Conservation (phyloP, 2,329 filamentous ascomycete species). For the Byssoonygena ceratinophila region DNA sequence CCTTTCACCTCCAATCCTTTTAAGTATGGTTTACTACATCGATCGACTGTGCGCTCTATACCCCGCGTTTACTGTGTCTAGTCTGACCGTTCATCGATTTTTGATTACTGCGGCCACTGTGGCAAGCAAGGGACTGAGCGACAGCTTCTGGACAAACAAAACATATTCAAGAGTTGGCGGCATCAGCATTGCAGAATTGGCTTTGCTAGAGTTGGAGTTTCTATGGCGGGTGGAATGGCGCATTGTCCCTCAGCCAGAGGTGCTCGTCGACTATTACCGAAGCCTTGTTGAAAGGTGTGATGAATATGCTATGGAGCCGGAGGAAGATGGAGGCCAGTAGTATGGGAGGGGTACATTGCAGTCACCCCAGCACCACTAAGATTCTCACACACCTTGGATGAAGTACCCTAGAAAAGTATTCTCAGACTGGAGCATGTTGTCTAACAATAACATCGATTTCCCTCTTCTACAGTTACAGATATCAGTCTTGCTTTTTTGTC, state of each 20-base stretch:
- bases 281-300: conserved; percentile 63
- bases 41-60: conserved; percentile 88
- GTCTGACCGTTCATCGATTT: conserved; percentile 91
- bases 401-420: not conserved
- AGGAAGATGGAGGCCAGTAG: not conserved
- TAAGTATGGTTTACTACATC: conserved; percentile 99
- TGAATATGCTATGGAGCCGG: conserved; percentile 46
- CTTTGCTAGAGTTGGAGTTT: conserved; percentile 86
- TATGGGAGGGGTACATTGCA: not conserved
- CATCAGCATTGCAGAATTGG: conserved; percentile 79
- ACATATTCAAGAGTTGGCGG: conserved; percentile 92
- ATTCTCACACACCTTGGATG: not conserved
- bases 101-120: conserved; percentile 93
- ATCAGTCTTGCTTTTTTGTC: not conserved
- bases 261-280: conserved; percentile 84
- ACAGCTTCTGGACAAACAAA: conserved; percentile 97
- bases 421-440: not conserved
- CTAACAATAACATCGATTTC: not conserved
- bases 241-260: conserved; percentile 90
- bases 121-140: conserved; percentile 87
- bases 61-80: conserved; percentile 90
- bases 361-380: not conserved
- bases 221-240: conserved; percentile 88
- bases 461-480: not conserved
- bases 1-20: conserved; percentile 79